These are phyloP conservation scores for Coemansia sp. DNA, from an alignment of 192 early-diverging fungal species.

Conservation along the genomic window DNA sequence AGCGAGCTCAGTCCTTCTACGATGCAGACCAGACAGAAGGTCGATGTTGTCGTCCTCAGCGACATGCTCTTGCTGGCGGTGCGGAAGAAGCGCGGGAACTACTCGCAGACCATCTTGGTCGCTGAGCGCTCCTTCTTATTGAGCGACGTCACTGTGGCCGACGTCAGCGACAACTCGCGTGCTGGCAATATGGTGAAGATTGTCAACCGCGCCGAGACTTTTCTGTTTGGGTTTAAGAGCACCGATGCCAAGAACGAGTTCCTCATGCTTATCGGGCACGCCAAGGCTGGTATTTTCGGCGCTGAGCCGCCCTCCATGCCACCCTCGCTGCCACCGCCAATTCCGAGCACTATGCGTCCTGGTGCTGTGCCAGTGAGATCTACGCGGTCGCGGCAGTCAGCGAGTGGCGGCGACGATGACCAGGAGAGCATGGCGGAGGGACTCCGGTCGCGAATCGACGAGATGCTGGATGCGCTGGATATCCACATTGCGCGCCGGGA, in stretches of 20 bases:
- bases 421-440: slow-evolving; percentile 15
- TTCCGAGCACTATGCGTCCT: not conserved
- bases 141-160: slow-evolving; percentile 78
- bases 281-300: slow-evolving; percentile 41
- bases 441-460: slow-evolving; percentile 49
- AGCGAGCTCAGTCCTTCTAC: slow-evolving; percentile 79
- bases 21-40: slow-evolving; percentile 71
- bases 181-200: slow-evolving; percentile 81
- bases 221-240: slow-evolving; percentile 61
- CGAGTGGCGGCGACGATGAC: slow-evolving; percentile 18
- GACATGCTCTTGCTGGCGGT: slow-evolving; percentile 82
- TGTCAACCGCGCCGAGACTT: slow-evolving; percentile 78
- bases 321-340: slow-evolving; percentile 20
- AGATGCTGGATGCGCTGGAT: slow-evolving; percentile 87
- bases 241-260: slow-evolving; percentile 52
- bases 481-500: slow-evolving; percentile 91
- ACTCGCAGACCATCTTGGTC: slow-evolving; percentile 68
- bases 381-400: slow-evolving; percentile 10
- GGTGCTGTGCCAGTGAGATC: not conserved
- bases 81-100: slow-evolving; percentile 73
- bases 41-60: slow-evolving; percentile 80
- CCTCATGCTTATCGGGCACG: slow-evolving; percentile 51
- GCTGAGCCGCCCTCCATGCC: slow-evolving; percentile 25
- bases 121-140: slow-evolving; percentile 81
- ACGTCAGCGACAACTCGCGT: slow-evolving; percentile 80